Evolutionary conservation across 495 filamentous ascomycete species (phyloP).

Genomic region (Aspergillus bertholletiae): DNA sequence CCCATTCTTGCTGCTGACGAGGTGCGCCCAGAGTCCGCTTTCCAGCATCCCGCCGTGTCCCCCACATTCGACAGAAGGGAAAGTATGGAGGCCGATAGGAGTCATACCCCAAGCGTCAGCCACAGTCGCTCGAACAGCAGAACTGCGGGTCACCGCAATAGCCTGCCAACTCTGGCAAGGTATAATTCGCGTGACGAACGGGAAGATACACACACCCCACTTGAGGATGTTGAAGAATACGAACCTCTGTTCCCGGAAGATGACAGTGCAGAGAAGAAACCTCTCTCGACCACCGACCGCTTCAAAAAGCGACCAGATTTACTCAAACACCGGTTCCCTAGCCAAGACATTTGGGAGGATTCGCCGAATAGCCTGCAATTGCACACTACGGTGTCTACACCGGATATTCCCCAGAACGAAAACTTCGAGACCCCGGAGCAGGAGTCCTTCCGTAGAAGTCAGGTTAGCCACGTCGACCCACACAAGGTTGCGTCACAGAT

Average conservation of each 20-base stretch:
- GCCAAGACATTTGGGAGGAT: slow-evolving; percentile 96
- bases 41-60: slow-evolving; percentile 69
- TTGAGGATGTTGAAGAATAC: slow-evolving; percentile 91
- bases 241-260: slow-evolving; percentile 93
- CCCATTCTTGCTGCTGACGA: slow-evolving; percentile 93
- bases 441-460: slow-evolving; percentile 49
- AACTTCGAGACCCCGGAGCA: slow-evolving; percentile 55
- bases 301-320: slow-evolving; percentile 59
- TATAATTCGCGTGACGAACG: slow-evolving; percentile 50
- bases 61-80: slow-evolving; percentile 59
- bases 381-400: slow-evolving; percentile 79
- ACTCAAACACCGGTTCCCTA: slow-evolving; percentile 78
- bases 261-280: slow-evolving; percentile 54
- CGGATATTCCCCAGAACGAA: slow-evolving; percentile 48
- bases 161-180: slow-evolving; percentile 39
- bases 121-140: slow-evolving; percentile 72
- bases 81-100: slow-evolving; percentile 56
- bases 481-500: slow-evolving; percentile 43
- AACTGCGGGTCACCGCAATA: slow-evolving; percentile 59
- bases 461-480: slow-evolving; percentile 43
- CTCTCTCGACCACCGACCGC: slow-evolving; percentile 55
- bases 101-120: slow-evolving; percentile 49
- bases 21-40: slow-evolving; percentile 71
- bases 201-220: slow-evolving; percentile 59
- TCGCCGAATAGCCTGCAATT: slow-evolving; percentile 82